Conservation (phyloP, 2,329 filamentous ascomycete species). For the Epichloe brachyelytri region DNA sequence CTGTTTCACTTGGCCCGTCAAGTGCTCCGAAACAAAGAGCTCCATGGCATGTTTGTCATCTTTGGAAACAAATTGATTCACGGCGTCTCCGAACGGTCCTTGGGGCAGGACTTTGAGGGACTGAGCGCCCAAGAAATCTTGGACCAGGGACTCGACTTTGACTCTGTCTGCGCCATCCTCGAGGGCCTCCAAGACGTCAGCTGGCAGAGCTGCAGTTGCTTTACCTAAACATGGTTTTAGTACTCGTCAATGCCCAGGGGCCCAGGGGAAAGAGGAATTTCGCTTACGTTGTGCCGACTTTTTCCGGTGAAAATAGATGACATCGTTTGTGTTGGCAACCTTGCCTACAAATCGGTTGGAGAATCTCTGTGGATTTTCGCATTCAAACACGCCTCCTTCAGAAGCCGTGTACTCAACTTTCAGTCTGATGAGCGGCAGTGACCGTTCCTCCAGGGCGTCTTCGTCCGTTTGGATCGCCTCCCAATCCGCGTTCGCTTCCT, state of each 20-base stretch:
- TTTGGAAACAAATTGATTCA: constrained; percentile 86
- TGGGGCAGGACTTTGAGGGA: constrained; percentile 87
- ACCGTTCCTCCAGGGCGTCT: constrained; percentile 46
- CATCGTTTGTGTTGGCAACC: constrained; percentile 88
- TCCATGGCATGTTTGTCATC: constrained; percentile 91
- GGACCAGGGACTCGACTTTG: constrained; percentile 79
- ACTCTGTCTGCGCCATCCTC: constrained; percentile 46
- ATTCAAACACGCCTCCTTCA: constrained; percentile 75
- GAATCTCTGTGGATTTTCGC: constrained; percentile 91
- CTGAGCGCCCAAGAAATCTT: constrained; percentile 76
- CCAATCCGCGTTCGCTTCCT: constrained; percentile 74
- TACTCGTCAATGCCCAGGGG: neutral
- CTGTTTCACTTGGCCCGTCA: constrained; percentile 57
- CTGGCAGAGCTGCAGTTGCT: constrained; percentile 35
- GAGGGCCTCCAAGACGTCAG: constrained; percentile 49
- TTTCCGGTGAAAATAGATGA: constrained; percentile 85
- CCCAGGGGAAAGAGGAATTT: no score
- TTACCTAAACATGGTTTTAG: constrained; percentile 15
- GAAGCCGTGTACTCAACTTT: constrained; percentile 83
- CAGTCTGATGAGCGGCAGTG: constrained; percentile 73
- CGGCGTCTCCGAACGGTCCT: constrained; percentile 83
- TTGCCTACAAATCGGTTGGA: constrained; percentile 83
- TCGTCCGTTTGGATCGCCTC: constrained; percentile 57
- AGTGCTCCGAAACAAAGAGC: constrained; percentile 59
- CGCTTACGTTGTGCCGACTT: constrained; percentile 44